These are phyloP conservation scores for Cutaneotrichosporon mucoides DNA, from an alignment of 1,284 basidiomycete species.

Conservation along the genomic window DNA sequence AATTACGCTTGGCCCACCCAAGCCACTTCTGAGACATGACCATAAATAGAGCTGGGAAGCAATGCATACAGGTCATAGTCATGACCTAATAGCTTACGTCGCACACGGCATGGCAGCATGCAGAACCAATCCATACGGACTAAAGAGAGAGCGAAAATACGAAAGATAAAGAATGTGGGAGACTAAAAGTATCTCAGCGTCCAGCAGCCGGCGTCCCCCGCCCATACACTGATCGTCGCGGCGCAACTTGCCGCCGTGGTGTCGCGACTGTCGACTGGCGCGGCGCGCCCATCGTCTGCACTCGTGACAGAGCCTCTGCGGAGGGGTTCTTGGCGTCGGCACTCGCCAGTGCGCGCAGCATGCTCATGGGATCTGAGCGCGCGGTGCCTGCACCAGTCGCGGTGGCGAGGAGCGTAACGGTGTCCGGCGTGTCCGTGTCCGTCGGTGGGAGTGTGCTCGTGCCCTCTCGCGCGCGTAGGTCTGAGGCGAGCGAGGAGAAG, in stretches of 20 bases:
- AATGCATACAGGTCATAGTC: too few relatives aligned
- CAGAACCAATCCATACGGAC: background rate
- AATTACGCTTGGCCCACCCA: too few relatives aligned
- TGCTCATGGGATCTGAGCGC: constrained; percentile 36
- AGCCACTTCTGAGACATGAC: too few relatives aligned
- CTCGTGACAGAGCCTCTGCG: background rate
- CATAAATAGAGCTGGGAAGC: too few relatives aligned
- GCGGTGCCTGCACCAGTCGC: constrained; percentile 8
- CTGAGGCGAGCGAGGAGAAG: constrained; percentile 42
- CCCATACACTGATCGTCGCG: constrained; percentile 11
- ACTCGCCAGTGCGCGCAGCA: constrained; percentile 41
- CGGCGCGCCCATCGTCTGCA: constrained; percentile 1
- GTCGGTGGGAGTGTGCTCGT: constrained; percentile 16
- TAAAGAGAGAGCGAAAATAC: constrained; percentile 4
- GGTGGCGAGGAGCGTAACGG: constrained; percentile 24
- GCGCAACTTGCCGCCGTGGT: constrained; percentile 4
- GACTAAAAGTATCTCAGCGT: background rate
- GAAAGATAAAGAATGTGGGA: background rate
- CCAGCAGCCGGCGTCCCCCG: constrained; percentile 7
- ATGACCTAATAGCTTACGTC: too few relatives aligned
- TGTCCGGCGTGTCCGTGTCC: constrained; percentile 30
- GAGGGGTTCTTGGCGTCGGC: constrained; percentile 28
- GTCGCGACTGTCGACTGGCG: constrained; percentile 1
- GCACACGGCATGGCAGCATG: too few relatives aligned
- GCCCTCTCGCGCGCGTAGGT: constrained; percentile 38